Base-by-base conservation (phyloP, 805 yeast species). In the Teunomyces atbi region DNA sequence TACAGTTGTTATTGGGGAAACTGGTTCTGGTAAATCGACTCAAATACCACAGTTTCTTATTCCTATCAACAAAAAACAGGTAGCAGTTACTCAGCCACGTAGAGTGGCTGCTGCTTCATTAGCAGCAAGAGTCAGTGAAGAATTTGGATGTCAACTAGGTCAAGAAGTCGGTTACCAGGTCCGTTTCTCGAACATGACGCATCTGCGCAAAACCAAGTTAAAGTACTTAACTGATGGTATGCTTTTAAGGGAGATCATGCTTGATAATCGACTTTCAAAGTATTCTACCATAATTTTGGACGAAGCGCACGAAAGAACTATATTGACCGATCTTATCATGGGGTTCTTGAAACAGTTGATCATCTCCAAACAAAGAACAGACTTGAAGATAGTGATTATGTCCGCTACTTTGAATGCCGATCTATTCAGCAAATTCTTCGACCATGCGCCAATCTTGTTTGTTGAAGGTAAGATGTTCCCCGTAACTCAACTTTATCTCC, bases 21-120 rank as follows among this genome's bases (percentile, higher is more conserved):
- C 99, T 0, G 99, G 99, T 66, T 89, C 96, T 6, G 98, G 98
- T 73, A 92, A 92, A 62, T 91, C 98, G 3, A 92, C 99, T 0
- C 99, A 92, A 69, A 83, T 92, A 40, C 98, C 99, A 0, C 98
- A 92, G 61, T 84, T 92, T 53, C 61, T 92, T n/a, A 78, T 87
- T 66, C 77, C 80, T 0, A 60, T 65, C 30, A 68, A 66, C 51
- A 64, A 66, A 15, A 81, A 80, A 49, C 73, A 77, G 20, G 83
- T 92, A 16, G 98, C 96, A 0, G 92, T 94, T 6, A 91, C 99
- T 0, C 98, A 92, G 69, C 99, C 99, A 1, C 84, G 99, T 69
- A 79, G 98, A 60, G 99, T 92, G 32, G 98, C 99, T 3, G 99
- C 99, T 1, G 89, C 94, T 42, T 89, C 90, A 50, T 76, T 92